Percentiles rank a stretch among this genome's conserved stretches.
These are phyloP conservation scores for Diaporthe longicolla DNA, from an alignment of 2,329 filamentous ascomycete genomes.

Conservation along the genomic window DNA sequence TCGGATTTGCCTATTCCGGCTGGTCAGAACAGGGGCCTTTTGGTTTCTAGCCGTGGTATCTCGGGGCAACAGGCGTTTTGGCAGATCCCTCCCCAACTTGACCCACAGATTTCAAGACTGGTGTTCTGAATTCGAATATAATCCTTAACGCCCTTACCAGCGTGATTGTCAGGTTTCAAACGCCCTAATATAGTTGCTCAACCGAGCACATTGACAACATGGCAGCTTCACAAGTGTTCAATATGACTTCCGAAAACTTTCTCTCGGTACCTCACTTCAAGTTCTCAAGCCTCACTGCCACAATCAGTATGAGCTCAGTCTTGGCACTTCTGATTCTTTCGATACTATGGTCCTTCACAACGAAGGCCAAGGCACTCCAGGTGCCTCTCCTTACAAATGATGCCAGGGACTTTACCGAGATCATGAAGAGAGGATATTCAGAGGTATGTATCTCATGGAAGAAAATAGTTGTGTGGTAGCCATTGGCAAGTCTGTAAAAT, in stretches of 20 bases:
- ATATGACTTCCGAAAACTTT: neutral
- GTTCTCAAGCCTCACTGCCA: neutral
- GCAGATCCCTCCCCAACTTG: neutral
- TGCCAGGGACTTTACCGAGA: neutral
- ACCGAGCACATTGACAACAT: neutral
- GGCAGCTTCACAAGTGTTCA: neutral
- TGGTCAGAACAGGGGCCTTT: neutral
- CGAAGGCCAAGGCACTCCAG: neutral
- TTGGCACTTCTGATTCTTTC: neutral
- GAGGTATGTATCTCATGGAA: neutral
- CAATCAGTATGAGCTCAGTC: neutral
- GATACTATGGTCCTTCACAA: slow-evolving; percentile 1
- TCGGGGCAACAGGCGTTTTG: neutral
- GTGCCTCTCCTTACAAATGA: neutral
- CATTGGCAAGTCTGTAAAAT: neutral
- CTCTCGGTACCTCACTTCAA: neutral
- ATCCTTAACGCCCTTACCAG: neutral
- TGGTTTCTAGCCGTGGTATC: neutral
- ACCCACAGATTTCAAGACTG: neutral
- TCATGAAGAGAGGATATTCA: neutral
- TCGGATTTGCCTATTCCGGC: neutral
- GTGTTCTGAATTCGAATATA: neutral
- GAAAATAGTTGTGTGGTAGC: neutral
- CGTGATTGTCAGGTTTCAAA: neutral
- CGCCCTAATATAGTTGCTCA: neutral